These are phyloP conservation scores for Hymenoscyphus albidus DNA, from an alignment of 2,329 filamentous ascomycete species.

Conservation along the genomic window DNA sequence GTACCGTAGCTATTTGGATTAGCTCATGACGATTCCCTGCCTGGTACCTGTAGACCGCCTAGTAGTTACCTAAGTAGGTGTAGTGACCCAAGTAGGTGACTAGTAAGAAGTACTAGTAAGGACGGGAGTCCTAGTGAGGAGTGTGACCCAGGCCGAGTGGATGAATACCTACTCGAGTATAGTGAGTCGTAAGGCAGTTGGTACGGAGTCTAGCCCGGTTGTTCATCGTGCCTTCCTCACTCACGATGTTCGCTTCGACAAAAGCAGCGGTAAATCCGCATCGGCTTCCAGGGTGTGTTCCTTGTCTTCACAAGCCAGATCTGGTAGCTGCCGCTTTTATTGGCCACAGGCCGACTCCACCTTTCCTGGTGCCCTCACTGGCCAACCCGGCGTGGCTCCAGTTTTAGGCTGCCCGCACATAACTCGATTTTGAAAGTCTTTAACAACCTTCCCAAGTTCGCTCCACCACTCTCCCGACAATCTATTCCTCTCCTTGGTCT, in stretches of 20 bases:
- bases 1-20: too few relatives aligned
- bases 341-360: neutral
- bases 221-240: neutral
- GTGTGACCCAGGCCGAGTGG: neutral
- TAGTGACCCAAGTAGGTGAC: too few relatives aligned
- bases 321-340: neutral
- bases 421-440: slow-evolving; percentile 1
- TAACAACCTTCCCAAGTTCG: neutral
- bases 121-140: neutral
- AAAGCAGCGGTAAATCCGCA: neutral
- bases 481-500: slow-evolving; percentile 26
- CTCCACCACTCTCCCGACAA: slow-evolving; percentile 18
- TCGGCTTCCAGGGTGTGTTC: too few relatives aligned
- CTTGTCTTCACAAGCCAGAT: too few relatives aligned
- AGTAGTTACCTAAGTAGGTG: too few relatives aligned
- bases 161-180: neutral
- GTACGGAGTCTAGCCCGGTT: neutral
- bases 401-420: neutral
- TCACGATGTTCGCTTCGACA: too few relatives aligned
- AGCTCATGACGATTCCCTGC: too few relatives aligned
- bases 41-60: too few relatives aligned
- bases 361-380: neutral
- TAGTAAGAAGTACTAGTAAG: too few relatives aligned
- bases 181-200: neutral
- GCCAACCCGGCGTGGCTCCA: neutral